These are phyloP conservation scores for Carex cristatella DNA, from an alignment of 176 grass and related monocot genomes.

Conservation along the genomic window DNA sequence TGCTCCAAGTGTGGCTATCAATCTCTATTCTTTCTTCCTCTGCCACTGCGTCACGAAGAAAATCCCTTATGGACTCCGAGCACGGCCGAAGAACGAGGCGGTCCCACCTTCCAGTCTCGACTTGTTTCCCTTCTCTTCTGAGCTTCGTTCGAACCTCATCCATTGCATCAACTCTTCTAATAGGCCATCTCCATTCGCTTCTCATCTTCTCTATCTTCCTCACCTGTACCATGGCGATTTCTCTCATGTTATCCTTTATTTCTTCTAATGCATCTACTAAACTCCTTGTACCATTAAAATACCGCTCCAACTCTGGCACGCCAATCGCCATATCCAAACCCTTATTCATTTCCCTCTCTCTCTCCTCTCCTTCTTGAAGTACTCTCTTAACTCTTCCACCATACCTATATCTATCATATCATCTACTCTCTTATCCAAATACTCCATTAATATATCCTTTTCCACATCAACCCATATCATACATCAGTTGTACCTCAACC, in stretches of 20 bases:
- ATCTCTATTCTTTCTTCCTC: background rate
- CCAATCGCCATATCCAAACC: constrained; percentile 79
- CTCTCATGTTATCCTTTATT: constrained; percentile 77
- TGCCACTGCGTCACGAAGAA: constrained; percentile 23
- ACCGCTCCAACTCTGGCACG: constrained; percentile 56
- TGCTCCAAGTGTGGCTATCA: background rate
- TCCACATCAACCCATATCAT: constrained; percentile 88
- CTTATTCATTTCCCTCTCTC: constrained; percentile 47
- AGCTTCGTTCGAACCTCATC: constrained; percentile 42
- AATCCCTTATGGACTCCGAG: constrained; percentile 37
- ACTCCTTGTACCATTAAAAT: constrained; percentile 38
- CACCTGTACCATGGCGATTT: constrained; percentile 58
- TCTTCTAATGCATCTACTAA: constrained; percentile 41
- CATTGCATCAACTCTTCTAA: constrained; percentile 64
- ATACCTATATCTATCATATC: constrained; percentile 77
- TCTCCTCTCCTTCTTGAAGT: constrained; percentile 45
- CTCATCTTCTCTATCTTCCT: constrained; percentile 62
- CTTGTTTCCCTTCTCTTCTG: constrained; percentile 18
- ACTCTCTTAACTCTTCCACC: constrained; percentile 60
- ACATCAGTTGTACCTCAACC: constrained; percentile 58
- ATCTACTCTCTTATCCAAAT: constrained; percentile 78
- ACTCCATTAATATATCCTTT: constrained; percentile 34
- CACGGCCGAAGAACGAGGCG: constrained; percentile 54
- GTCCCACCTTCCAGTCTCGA: constrained; percentile 44
- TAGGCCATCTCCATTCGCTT: constrained; percentile 52